These are phyloP conservation scores for Pseudozyma tsukubaensis DNA, from an alignment of 1,284 basidiomycete genomes.

Conservation along the genomic window DNA sequence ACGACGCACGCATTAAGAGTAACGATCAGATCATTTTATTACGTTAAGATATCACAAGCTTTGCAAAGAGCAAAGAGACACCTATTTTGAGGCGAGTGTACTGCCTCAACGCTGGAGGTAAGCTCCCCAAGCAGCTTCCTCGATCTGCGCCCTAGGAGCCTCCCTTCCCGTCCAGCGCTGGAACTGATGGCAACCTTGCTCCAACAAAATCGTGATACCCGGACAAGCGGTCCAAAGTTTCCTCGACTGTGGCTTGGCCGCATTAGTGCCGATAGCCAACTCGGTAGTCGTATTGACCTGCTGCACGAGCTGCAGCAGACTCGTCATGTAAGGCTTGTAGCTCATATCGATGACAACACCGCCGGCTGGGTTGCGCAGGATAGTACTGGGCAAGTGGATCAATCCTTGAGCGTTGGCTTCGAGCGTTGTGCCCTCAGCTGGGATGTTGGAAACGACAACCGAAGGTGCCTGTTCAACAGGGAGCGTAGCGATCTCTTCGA, in stretches of 20 bases:
- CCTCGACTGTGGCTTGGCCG: not conserved
- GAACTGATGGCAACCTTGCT: slow-evolving; percentile 67
- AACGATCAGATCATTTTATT: too few relatives aligned
- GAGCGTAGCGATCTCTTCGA: slow-evolving; percentile 31
- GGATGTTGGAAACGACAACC: slow-evolving; percentile 65
- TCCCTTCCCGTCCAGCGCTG: slow-evolving; percentile 60
- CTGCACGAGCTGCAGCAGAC: slow-evolving; percentile 54
- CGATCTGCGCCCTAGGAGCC: slow-evolving; percentile 55
- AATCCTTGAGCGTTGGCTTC: slow-evolving; percentile 14
- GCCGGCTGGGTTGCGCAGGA: slow-evolving; percentile 50
- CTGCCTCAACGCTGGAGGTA: slow-evolving; percentile 44
- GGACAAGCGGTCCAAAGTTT: slow-evolving; percentile 58
- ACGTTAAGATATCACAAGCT: too few relatives aligned
- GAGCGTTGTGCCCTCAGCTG: slow-evolving; percentile 57
- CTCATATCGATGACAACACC: slow-evolving; percentile 68
- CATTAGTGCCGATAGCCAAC: too few relatives aligned
- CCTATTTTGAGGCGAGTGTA: too few relatives aligned
- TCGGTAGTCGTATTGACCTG: slow-evolving; percentile 23
- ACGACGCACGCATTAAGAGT: too few relatives aligned
- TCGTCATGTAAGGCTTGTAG: slow-evolving; percentile 64
- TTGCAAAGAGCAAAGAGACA: not conserved
- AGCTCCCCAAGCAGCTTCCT: slow-evolving; percentile 49
- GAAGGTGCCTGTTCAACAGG: slow-evolving; percentile 22
- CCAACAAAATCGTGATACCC: slow-evolving; percentile 64
- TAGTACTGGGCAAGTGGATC: slow-evolving; percentile 51